Evolutionary conservation across 2,329 filamentous ascomycete species (phyloP).

Genomic region (Arthrobotrys sinensis): DNA sequence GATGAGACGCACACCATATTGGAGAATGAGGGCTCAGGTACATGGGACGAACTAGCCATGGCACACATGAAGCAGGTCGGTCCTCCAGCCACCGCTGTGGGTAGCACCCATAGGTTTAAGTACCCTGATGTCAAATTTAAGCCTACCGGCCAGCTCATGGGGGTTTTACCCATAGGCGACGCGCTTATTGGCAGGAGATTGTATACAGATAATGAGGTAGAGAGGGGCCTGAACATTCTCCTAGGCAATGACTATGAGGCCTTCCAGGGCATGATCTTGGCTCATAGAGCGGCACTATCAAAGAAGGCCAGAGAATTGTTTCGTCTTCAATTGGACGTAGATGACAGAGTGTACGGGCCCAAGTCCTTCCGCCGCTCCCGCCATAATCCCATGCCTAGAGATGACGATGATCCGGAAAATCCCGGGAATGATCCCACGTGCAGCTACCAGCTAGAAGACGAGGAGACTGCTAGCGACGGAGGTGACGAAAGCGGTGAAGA

Average conservation of each 20-base stretch:
- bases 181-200: not conserved
- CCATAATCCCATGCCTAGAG: not conserved
- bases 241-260: conserved; percentile 10
- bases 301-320: conserved; percentile 1
- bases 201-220: not conserved
- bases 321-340: not conserved
- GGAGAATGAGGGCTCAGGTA: conserved; percentile 1
- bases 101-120: not conserved
- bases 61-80: not conserved
- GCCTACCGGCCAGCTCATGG: not conserved
- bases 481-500: not conserved
- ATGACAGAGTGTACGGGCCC: not conserved
- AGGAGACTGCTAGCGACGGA: not conserved
- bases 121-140: conserved; percentile 1
- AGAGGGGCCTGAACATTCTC: not conserved
- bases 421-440: not conserved
- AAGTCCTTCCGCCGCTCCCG: not conserved
- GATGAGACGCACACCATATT: not conserved
- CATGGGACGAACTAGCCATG: not conserved
- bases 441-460: not conserved
- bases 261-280: not conserved
- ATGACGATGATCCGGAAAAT: not conserved
- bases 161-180: not conserved
- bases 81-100: not conserved
- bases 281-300: not conserved